Evolutionary conservation across 805 yeast species (phyloP).

Genomic region (Millerozyma miso): DNA sequence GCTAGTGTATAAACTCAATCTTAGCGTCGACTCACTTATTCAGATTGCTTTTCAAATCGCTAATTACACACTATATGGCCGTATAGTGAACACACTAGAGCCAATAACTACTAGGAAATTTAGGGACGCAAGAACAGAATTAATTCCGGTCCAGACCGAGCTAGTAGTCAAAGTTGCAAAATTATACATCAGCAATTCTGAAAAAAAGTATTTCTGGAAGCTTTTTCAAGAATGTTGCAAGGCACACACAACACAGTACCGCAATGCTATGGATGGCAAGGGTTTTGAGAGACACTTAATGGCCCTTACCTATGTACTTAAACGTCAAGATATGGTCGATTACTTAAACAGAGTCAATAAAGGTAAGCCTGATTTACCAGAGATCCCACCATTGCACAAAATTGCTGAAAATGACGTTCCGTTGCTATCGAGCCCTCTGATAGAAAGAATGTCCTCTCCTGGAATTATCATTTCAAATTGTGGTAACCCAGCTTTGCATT

Average conservation of each 20-base stretch:
- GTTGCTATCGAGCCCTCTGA: constrained; percentile 27
- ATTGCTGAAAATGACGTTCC: constrained; percentile 18
- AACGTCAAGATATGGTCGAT: constrained; percentile 34
- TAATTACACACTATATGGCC: constrained; percentile 53
- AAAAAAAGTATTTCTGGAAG: constrained; percentile 45
- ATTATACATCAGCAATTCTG: constrained; percentile 54
- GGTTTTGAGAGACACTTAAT: constrained; percentile 74
- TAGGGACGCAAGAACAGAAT: constrained; percentile 65
- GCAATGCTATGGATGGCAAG: constrained; percentile 51
- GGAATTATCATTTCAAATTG: constrained; percentile 69
- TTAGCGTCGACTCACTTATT: constrained; percentile 48
- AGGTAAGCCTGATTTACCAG: constrained; percentile 32
- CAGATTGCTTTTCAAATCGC: constrained; percentile 53
- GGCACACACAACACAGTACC: constrained; percentile 46
- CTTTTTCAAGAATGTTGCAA: constrained; percentile 48
- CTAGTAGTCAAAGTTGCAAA: constrained; percentile 51
- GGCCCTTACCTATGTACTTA: constrained; percentile 55
- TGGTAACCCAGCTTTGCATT: constrained; percentile 83
- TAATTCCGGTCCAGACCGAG: constrained; percentile 62
- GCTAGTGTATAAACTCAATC: constrained; percentile 34
- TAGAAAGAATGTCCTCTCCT: constrained; percentile 32
- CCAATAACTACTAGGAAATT: constrained; percentile 67
- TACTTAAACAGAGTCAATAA: constrained; percentile 40
- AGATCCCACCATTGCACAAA: constrained; percentile 17
- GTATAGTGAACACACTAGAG: constrained; percentile 45